Base-by-base conservation (phyloP, 1,284 basidiomycete genomes). In the Schizophyllum commune region DNA sequence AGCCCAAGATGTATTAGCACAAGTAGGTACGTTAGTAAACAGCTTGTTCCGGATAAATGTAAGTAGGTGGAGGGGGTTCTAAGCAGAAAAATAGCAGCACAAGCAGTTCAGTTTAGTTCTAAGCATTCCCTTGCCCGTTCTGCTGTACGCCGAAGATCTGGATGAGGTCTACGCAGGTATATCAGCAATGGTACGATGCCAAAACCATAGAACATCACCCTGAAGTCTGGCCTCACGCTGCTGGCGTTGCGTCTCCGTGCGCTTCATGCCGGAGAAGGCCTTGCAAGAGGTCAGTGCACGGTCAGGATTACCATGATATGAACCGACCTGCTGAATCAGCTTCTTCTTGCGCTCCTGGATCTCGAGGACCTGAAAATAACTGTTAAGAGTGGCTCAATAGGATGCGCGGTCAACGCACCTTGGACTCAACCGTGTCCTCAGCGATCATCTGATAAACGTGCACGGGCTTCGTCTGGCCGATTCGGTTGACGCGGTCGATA, bases 391-490 rank as follows among this genome's bases (percentile, higher is more conserved):
- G 54, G 11, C 7, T 47, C 6, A 27, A 32, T 21, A n/a, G n/a
- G n/a, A n/a, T n/a, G n/a, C n/a, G n/a, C n/a, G n/a, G n/a, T n/a
- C n/a, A n/a, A n/a, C n/a, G 19, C 34, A 85, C 91, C 73, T 90
- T 92, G 1, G 89, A 82, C 73, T 95, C 92, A 0, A 95, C 86
- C 0, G 93, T 95, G 65, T 93, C 82, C 67, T 93, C 91, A 0
- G 92, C 90, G 62, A 95, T 92, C 58, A 95, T 77, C 68, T 94
- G 92, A 69, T 92, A 95, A 15, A 95, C 92, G 62, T 89, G 85
- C 39, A 95, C 91, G 0, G 82, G 78, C 69, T 88, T 91, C 65
- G 76, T 89, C 72, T 94, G 92, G 9, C 92, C 92, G 66, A 94
- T 92, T 60, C 87, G 66, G 56, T 82, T 66, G 4, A 65, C 59